Percentiles rank a stretch among this genome's conserved stretches.
These are phyloP conservation scores for Silene noctiflora DNA, from an alignment of 179 eudicot species.

Conservation along the genomic window DNA sequence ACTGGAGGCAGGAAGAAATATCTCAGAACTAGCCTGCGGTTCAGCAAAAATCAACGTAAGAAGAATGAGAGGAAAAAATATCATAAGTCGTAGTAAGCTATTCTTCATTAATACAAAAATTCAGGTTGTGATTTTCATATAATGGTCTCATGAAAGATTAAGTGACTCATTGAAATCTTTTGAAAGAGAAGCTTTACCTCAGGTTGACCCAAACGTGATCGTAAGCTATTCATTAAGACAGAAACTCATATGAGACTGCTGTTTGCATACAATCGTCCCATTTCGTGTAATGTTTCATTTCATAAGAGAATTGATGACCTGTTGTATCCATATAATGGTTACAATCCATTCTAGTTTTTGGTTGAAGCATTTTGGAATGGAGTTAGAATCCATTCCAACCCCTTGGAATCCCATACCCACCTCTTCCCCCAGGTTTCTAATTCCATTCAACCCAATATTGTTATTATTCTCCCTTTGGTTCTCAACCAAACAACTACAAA, in stretches of 20 bases:
- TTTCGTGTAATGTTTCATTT: too few relatives aligned
- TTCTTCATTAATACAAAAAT: neutral
- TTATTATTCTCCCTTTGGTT: too few relatives aligned
- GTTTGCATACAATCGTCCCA: too few relatives aligned
- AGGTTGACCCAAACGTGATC: constrained; percentile 13
- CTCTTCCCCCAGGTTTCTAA: too few relatives aligned
- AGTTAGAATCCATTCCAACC: neutral
- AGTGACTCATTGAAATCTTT: neutral
- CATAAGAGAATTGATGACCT: too few relatives aligned
- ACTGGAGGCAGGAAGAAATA: constrained; percentile 24
- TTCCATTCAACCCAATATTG: too few relatives aligned
- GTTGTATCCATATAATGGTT: too few relatives aligned
- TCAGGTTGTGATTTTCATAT: neutral
- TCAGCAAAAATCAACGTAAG: constrained; percentile 19
- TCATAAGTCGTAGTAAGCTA: constrained; percentile 4
- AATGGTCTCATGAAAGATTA: neutral
- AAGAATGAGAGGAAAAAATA: neutral
- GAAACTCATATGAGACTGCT: too few relatives aligned
- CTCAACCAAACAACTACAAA: too few relatives aligned
- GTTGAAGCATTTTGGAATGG: too few relatives aligned
- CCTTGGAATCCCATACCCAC: neutral
- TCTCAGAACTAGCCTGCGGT: constrained; percentile 29
- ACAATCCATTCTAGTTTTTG: too few relatives aligned
- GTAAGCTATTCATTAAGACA: too few relatives aligned
- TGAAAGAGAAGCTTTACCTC: constrained; percentile 33